Base-by-base conservation (phyloP, 331 rosid species). In the Pyrus hybrid region DNA sequence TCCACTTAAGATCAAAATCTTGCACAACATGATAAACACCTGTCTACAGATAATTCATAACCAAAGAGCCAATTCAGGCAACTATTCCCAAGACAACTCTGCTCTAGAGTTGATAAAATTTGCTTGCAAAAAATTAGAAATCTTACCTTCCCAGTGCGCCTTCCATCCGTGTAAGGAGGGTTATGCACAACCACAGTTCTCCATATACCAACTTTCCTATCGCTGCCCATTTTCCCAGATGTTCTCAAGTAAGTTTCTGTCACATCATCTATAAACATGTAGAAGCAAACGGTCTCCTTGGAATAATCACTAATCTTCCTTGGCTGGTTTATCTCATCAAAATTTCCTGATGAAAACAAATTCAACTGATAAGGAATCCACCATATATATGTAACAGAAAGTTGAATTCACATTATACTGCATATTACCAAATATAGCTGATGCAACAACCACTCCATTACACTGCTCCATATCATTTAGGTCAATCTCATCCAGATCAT, bases 101-200 rank as follows among this genome's bases (percentile, higher is more conserved):
- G 13, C 47, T 32, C 35, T 72, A 33, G 26, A 35, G 53, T 72
- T 2, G 23, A 72, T 33, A 65, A 70, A 71, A 11, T 6, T 54
- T 63, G 54, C 33, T 11, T 23, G 61, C 53, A 61, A 9, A 56
- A 21, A 82, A 61, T 63, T 76, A 64, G 25, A 76, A 79, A 72
- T 83, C 85, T 64, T 74, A 94, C 98, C 96, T 91, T 94, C 63
- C 97, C 96, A 2, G 92, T 85, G 53, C 97, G 98, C 68, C 98
- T 85, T 62, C 87, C 89, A 72, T 94, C 98, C 4, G 71, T 35
- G 56, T 91, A 94, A 63, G 98, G 98, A 80, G 85, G 87, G 76
- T 94, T 91, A 61, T 17, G 91, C 53, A 87, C 87, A 74, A 94
- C 92, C 60, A 90, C 85, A 64, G 87, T 68, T 80, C 93, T 91